Evolutionary conservation across 768 basidiomycete genomes (phyloP).

Genomic region (Ramaria sp.): DNA sequence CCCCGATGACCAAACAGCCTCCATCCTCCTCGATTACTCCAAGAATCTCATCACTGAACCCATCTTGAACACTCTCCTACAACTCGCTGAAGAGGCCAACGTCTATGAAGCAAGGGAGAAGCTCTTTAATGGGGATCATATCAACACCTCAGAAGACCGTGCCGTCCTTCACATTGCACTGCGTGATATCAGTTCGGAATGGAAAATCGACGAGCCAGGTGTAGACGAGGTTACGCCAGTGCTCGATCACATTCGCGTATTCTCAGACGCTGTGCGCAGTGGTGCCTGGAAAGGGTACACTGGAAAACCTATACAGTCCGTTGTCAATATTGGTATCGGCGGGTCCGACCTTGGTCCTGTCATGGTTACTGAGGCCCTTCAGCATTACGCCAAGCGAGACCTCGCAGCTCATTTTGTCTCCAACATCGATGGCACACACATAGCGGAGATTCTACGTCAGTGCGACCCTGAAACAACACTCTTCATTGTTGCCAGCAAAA

Average conservation of each 20-base stretch:
- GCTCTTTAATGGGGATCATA: conserved; percentile 94
- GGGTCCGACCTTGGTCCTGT: conserved; percentile 97
- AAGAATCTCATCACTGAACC: conserved; percentile 91
- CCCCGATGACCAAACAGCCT: conserved; percentile 51
- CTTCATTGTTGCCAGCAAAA: conserved; percentile 98
- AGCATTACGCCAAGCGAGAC: conserved; percentile 83
- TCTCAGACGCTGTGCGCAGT: conserved; percentile 72
- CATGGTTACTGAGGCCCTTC: conserved; percentile 98
- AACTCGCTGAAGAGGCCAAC: conserved; percentile 75
- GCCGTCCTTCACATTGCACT: conserved; percentile 94
- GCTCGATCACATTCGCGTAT: conserved; percentile 84
- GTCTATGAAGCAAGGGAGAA: conserved; percentile 79
- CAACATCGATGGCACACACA: conserved; percentile 97
- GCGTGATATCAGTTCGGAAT: conserved; percentile 55
- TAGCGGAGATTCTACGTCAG: conserved; percentile 73
- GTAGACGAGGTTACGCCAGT: conserved; percentile 76
- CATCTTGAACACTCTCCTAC: conserved; percentile 66
- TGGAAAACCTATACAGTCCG: conserved; percentile 84
- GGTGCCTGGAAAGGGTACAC: conserved; percentile 97
- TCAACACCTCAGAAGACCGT: conserved; percentile 97
- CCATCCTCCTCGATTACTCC: conserved; percentile 91
- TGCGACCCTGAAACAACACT: conserved; percentile 89
- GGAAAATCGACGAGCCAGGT: conserved; percentile 71
- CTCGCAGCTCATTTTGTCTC: conserved; percentile 83
- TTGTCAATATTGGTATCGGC: conserved; percentile 99